A percentile compares a stretch with the other conserved stretches of the same genome.
Conservation (phyloP, 2,329 filamentous ascomycete genomes). For the Eutypella sp. region DNA sequence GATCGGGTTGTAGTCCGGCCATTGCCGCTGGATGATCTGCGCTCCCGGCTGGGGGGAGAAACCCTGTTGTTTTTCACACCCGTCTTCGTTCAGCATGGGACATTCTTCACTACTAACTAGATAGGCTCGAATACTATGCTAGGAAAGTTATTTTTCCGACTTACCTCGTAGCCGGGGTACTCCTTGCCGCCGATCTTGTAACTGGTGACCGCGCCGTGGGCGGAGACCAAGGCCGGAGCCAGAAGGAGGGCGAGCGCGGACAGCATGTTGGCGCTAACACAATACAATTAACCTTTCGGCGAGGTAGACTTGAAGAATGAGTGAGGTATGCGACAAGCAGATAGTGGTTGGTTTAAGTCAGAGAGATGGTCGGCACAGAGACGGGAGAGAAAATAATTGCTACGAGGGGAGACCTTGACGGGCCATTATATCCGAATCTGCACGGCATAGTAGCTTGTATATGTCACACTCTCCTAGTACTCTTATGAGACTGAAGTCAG, state of each 20-base stretch:
- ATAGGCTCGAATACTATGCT: too few relatives aligned
- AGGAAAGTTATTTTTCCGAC: too few relatives aligned
- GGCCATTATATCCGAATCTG: slow-evolving; percentile 10
- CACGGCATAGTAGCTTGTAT: neutral
- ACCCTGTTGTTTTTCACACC: slow-evolving; percentile 25
- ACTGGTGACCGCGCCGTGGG: slow-evolving; percentile 37
- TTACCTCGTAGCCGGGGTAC: slow-evolving; percentile 34
- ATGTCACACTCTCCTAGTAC: neutral
- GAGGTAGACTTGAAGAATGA: slow-evolving; percentile 2
- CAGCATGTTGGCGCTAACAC: slow-evolving; percentile 21
- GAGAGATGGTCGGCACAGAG: slow-evolving; percentile 14
- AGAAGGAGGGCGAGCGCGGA: slow-evolving; percentile 19
- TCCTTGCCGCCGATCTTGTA: slow-evolving; percentile 41
- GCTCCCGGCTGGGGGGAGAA: slow-evolving; percentile 44
- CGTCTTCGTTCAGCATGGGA: neutral
- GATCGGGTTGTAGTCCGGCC: slow-evolving; percentile 53
- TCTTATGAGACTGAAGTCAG: neutral
- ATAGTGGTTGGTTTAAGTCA: slow-evolving; percentile 11
- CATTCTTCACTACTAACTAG: too few relatives aligned
- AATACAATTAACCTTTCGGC: too few relatives aligned
- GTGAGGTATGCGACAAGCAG: slow-evolving; percentile 10
- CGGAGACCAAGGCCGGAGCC: slow-evolving; percentile 25
- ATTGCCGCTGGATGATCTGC: slow-evolving; percentile 53
- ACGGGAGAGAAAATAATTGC: slow-evolving; percentile 1
- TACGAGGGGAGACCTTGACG: slow-evolving; percentile 4